Evolutionary conservation across 1,139 yeast genomes (phyloP).

Genomic region (Fermentozyma sake): DNA sequence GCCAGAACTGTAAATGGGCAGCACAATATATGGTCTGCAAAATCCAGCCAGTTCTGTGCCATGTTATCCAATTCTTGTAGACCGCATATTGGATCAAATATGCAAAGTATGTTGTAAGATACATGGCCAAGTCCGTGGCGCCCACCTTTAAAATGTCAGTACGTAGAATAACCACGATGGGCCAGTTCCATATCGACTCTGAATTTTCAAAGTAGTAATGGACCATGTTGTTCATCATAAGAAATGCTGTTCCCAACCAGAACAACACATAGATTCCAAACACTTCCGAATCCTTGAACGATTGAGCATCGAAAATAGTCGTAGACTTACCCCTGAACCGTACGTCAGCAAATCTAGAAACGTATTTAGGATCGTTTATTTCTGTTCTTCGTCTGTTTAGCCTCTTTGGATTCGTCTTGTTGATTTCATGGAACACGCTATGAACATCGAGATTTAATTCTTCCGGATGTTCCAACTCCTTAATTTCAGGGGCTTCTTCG

Average conservation of each 20-base stretch:
- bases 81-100: conserved; percentile 52
- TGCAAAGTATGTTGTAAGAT: conserved; percentile 54
- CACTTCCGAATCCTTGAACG: conserved; percentile 41
- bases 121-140: conserved; percentile 67
- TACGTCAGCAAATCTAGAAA: conserved; percentile 42
- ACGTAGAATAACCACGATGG: conserved; percentile 47
- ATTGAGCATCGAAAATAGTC: conserved; percentile 47
- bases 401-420: conserved; percentile 2
- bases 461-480: not conserved
- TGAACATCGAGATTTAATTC: too few relatives aligned
- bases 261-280: conserved; percentile 64
- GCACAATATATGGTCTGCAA: conserved; percentile 57
- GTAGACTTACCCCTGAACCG: conserved; percentile 35
- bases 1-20: conserved; percentile 43
- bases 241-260: conserved; percentile 62
- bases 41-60: conserved; percentile 61
- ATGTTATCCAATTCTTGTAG: conserved; percentile 37
- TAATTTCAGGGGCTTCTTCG: conserved; percentile 1
- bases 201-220: conserved; percentile 32
- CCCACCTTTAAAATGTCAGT: conserved; percentile 62
- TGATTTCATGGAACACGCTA: conserved; percentile 5
- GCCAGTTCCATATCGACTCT: conserved; percentile 34
- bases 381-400: conserved; percentile 4
- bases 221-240: conserved; percentile 44
- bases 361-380: conserved; percentile 5